Percentiles rank a stretch among this genome's conserved stretches.
Conservation (phyloP, 2,329 filamentous ascomycete genomes). For the Sclerotinia borealis region DNA sequence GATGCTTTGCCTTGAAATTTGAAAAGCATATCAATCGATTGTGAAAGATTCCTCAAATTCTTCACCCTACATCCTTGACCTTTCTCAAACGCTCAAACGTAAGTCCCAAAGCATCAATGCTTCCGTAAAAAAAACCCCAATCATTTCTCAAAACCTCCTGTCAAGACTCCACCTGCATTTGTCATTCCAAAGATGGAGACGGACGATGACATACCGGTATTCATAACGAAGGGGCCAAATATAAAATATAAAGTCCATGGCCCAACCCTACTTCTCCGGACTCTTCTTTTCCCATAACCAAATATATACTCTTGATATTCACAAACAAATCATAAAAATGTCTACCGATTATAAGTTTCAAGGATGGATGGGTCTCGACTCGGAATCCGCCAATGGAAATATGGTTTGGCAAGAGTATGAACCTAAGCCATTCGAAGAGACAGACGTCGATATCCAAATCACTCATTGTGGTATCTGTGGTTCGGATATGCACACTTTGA, state of each 20-base stretch:
- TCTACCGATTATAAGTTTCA: conserved; percentile 8
- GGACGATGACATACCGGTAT: background rate
- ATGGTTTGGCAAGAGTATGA: conserved; percentile 34
- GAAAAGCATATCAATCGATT: background rate
- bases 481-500: conserved; percentile 28
- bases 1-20: background rate
- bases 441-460: conserved; percentile 43
- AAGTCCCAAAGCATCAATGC: background rate
- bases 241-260: background rate
- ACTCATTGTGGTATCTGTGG: conserved; percentile 46
- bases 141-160: background rate
- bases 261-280: too few species aligned
- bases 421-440: conserved; percentile 42
- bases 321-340: background rate
- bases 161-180: background rate
- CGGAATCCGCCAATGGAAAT: conserved; percentile 25
- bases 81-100: background rate
- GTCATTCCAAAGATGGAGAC: background rate
- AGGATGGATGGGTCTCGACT: conserved; percentile 29
- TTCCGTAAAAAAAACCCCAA: background rate
- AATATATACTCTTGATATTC: background rate
- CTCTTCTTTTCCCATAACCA: background rate
- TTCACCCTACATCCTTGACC: background rate
- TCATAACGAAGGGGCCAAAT: background rate
- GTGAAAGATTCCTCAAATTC: background rate